A percentile compares a stretch with the other conserved stretches of the same genome.
phyloP scores from a whole-genome alignment of 495 filamentous ascomycete species.

The Hypoxylon rickii region DNA sequence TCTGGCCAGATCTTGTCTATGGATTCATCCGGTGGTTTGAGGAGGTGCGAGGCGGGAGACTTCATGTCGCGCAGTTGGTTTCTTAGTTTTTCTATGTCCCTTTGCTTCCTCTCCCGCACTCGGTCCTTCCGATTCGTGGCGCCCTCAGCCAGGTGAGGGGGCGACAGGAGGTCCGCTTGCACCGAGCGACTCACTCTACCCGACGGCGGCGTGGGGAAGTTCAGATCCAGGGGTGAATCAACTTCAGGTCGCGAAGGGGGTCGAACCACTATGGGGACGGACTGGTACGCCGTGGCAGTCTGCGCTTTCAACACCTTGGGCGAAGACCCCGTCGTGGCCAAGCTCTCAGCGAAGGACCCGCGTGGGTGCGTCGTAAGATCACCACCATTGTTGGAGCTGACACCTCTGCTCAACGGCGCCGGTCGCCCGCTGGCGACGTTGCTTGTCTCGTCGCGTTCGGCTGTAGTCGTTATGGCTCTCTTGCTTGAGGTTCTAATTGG shows the following conservation, averaged over 20 bases:
- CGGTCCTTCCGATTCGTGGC: slow-evolving; percentile 25
- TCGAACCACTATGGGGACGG: slow-evolving; percentile 34
- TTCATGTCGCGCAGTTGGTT: slow-evolving; percentile 4
- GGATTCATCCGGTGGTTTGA: background rate
- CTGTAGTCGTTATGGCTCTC: slow-evolving; percentile 2
- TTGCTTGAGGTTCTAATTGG: slow-evolving; percentile 35
- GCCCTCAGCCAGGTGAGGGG: slow-evolving; percentile 7
- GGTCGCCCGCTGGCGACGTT: background rate
- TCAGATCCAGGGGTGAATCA: slow-evolving; percentile 29
- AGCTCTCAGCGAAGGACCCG: slow-evolving; percentile 33
- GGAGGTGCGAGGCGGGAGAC: slow-evolving; percentile 8
- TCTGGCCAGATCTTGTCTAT: slow-evolving; percentile 8
- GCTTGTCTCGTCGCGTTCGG: background rate
- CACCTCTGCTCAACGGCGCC: background rate
- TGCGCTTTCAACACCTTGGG: slow-evolving; percentile 32
- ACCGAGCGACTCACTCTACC: slow-evolving; percentile 4
- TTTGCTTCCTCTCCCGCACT: slow-evolving; percentile 35
- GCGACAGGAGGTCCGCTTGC: slow-evolving; percentile 7
- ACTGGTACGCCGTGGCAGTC: slow-evolving; percentile 32
- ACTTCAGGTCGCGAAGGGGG: slow-evolving; percentile 6
- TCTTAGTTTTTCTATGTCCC: slow-evolving; percentile 33
- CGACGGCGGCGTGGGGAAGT: slow-evolving; percentile 22
- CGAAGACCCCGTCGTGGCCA: slow-evolving; percentile 31
- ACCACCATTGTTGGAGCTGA: slow-evolving; percentile 8
- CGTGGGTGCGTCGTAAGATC: slow-evolving; percentile 1